Percentiles rank a stretch among this genome's conserved stretches.
These are phyloP conservation scores for Fusarium anguioides DNA, from an alignment of 2,329 filamentous ascomycete species.

Conservation along the genomic window DNA sequence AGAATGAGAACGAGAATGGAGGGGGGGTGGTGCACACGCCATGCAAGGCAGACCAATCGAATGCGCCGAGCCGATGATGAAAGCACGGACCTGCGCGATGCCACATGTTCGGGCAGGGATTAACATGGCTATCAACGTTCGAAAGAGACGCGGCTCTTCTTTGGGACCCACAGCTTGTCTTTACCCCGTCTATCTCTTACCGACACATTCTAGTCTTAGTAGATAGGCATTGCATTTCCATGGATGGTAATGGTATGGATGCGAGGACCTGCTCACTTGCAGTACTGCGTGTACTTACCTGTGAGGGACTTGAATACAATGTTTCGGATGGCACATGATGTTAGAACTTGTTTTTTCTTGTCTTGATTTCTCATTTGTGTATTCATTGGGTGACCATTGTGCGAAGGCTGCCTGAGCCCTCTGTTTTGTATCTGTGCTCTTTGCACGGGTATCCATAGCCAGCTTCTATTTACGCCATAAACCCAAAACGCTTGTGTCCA, in stretches of 20 bases:
- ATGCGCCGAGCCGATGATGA: background rate
- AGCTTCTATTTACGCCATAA: slow-evolving; percentile 29
- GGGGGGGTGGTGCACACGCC: slow-evolving; percentile 12
- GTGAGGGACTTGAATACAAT: background rate
- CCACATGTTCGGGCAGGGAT: slow-evolving; percentile 51
- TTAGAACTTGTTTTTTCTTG: background rate
- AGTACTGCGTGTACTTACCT: no score
- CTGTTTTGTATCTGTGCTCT: slow-evolving; percentile 25
- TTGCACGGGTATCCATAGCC: slow-evolving; percentile 41
- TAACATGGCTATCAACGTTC: slow-evolving; percentile 1
- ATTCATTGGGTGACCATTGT: slow-evolving; percentile 1
- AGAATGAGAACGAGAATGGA: background rate
- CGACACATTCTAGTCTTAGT: background rate
- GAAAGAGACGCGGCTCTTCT: slow-evolving; percentile 41
- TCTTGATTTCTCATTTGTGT: slow-evolving; percentile 6
- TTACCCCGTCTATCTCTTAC: background rate
- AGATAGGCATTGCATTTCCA: no score
- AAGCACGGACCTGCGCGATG: slow-evolving; percentile 40
- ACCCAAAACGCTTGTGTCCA: slow-evolving; percentile 25
- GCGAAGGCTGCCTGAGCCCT: slow-evolving; percentile 23
- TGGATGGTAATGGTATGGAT: background rate
- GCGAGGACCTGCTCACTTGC: background rate
- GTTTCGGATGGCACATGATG: background rate
- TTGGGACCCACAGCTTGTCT: slow-evolving; percentile 21
- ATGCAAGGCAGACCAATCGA: slow-evolving; percentile 35